Base-by-base conservation (phyloP, 1,284 basidiomycete species). In the Fomitopsis betulina region DNA sequence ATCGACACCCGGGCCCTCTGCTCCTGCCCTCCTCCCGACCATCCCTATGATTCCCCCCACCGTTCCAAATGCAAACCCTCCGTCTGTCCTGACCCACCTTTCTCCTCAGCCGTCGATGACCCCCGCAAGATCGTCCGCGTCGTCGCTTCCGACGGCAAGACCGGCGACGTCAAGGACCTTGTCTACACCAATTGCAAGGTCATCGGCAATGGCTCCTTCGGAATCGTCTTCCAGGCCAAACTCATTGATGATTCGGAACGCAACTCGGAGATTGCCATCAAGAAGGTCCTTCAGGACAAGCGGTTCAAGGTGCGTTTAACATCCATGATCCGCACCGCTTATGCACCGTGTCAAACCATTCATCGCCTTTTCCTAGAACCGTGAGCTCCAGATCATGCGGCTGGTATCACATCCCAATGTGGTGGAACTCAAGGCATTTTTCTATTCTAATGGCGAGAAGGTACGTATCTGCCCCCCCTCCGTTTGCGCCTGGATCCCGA, bases 201-300 rank as follows among this genome's bases (percentile, higher is more conserved):
- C 70, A 93, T 96, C 71, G 96, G 97, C 60, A 99, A 99, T 72
- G 97, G 96, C 73, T 96, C 93, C 60, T 99, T 99, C 70, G 97
- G 97, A 68, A 96, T 99, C 72, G 97, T 99, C 64, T 99, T 97
- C 76, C 94, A 93, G 71, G 86, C 91, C 64, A 86, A 86, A 76
- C 81, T 93, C 60, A 77, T 90, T 56, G 79, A 80, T 32, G 79
- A 82, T 7, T 74, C 81, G 45, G 82, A 83, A 68, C 81, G 83
- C 37, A 80, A 80, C 27, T 89, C 92, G 61, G 95, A 98, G 68
- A 97, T 99, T 69, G 96, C 96, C 57, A 99, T 99, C 84, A 99
- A 99, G 88, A 99, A 98, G 82, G 96, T 99, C 55, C 78, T 99
- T 65, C 96, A 99, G 82, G 96, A 99, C 81, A 99, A 99, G 84